phyloP scores from a whole-genome alignment of 306 rosid species.

The Dryas octopetala region DNA sequence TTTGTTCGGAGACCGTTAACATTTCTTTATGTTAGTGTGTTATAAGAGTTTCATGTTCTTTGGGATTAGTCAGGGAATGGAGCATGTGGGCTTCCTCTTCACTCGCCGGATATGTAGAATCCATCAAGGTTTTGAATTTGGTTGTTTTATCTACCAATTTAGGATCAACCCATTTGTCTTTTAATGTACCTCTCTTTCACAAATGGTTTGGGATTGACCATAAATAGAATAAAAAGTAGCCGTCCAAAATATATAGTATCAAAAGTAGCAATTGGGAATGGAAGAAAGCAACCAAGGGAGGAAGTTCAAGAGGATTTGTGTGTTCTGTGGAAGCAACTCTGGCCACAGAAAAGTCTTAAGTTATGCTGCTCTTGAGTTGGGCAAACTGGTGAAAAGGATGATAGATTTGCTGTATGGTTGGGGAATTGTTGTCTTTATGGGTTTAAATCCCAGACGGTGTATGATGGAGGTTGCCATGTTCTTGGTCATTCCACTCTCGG shows the following conservation, averaged over 20 bases:
- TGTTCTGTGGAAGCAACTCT: conserved; percentile 86
- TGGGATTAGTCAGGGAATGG: conserved; percentile 5
- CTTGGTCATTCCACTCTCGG: conserved; percentile 39
- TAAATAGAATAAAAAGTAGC: background rate
- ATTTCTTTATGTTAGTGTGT: background rate
- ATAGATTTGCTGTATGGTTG: conserved; percentile 84
- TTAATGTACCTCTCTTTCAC: conserved; percentile 20
- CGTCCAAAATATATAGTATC: background rate
- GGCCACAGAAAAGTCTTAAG: conserved; percentile 71
- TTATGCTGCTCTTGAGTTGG: conserved; percentile 75
- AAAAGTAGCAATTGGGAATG: conserved; percentile 45
- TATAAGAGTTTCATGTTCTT: background rate
- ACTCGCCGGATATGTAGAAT: conserved; percentile 19
- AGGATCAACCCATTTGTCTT: conserved; percentile 41
- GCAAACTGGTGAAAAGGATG: conserved; percentile 72
- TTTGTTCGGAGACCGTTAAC: conserved; percentile 1
- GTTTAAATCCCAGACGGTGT: too few relatives aligned
- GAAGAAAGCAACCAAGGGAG: conserved; percentile 51
- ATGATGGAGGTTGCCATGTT: conserved; percentile 82
- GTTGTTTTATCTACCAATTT: conserved; percentile 28
- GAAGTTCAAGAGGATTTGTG: conserved; percentile 70
- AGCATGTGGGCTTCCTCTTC: conserved; percentile 44
- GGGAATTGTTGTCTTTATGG: conserved; percentile 64
- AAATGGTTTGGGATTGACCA: conserved; percentile 35
- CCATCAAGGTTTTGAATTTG: conserved; percentile 25